These are phyloP conservation scores for Penstemon davidsonii DNA, from an alignment of 257 asterid genomes.

Conservation along the genomic window DNA sequence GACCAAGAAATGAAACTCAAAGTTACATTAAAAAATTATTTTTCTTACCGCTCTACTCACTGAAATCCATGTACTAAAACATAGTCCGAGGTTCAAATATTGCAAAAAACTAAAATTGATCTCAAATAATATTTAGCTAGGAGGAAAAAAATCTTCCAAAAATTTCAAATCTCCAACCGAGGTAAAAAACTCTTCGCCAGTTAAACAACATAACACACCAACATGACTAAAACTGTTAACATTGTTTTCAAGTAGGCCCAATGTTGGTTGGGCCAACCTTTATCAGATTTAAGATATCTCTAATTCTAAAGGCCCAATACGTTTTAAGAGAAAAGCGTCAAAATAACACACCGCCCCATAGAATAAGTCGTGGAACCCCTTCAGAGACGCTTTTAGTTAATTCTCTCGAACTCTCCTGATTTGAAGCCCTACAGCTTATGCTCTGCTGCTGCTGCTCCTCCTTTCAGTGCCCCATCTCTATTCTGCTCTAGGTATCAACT, in stretches of 20 bases:
- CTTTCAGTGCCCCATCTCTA: background rate
- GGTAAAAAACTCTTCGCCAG: no score
- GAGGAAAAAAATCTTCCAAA: no score
- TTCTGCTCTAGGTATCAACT: constrained; percentile 10
- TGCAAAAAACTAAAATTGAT: no score
- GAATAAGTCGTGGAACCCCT: background rate
- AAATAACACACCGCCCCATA: no score
- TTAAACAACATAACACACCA: no score
- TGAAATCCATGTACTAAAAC: no score
- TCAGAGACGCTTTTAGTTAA: background rate
- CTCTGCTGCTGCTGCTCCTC: background rate
- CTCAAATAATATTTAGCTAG: no score
- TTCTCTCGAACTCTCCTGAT: constrained; percentile 2
- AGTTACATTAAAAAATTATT: no score
- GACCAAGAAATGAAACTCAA: no score
- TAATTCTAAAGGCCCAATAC: background rate
- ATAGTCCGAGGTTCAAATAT: no score
- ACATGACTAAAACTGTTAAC: background rate
- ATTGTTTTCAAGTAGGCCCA: background rate
- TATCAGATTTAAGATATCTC: background rate
- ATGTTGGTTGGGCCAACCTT: background rate
- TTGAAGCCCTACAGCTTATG: constrained; percentile 24
- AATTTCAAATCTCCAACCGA: no score
- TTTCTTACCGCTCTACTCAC: no score
- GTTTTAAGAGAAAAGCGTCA: background rate